A percentile compares a stretch with the other conserved stretches of the same genome.
These are phyloP conservation scores for Boletus tylopilopsis DNA, from an alignment of 768 basidiomycete genomes.

Conservation along the genomic window DNA sequence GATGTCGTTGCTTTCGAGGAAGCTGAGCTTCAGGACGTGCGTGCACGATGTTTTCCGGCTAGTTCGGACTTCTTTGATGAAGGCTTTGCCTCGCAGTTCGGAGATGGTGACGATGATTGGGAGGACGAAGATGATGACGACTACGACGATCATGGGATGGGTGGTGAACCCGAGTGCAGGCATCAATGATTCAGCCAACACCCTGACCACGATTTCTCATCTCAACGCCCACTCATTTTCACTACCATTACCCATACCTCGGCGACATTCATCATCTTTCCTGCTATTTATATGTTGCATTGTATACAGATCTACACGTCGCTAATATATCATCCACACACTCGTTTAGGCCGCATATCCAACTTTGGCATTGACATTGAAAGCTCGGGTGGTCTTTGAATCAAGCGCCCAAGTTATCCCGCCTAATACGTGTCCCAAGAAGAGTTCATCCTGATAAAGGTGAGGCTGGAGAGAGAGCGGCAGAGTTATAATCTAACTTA, in stretches of 20 bases:
- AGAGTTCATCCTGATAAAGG: constrained; percentile 53
- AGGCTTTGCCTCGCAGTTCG: constrained; percentile 66
- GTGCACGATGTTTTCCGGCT: constrained; percentile 74
- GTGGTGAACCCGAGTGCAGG: constrained; percentile 55
- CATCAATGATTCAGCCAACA: constrained; percentile 43
- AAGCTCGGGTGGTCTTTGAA: constrained; percentile 67
- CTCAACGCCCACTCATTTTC: constrained; percentile 9
- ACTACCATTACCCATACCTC: constrained; percentile 14
- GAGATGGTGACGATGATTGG: constrained; percentile 65
- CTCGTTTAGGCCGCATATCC: constrained; percentile 38
- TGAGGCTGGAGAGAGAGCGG: background rate
- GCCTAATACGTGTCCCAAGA: constrained; percentile 68
- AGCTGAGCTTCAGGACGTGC: constrained; percentile 78
- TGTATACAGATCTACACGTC: constrained; percentile 25
- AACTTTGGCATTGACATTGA: constrained; percentile 56
- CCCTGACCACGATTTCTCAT: constrained; percentile 7
- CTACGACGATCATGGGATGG: constrained; percentile 37
- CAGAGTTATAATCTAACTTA: constrained; percentile 26
- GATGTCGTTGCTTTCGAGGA: constrained; percentile 72
- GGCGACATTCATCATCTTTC: constrained; percentile 9
- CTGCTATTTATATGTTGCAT: constrained; percentile 27
- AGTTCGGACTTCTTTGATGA: constrained; percentile 74
- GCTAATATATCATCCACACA: constrained; percentile 18
- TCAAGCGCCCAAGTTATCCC: constrained; percentile 73
- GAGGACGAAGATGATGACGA: constrained; percentile 70